Base-by-base conservation (phyloP, 2,329 filamentous ascomycete species). In the Ceratocystis alfenasii region DNA sequence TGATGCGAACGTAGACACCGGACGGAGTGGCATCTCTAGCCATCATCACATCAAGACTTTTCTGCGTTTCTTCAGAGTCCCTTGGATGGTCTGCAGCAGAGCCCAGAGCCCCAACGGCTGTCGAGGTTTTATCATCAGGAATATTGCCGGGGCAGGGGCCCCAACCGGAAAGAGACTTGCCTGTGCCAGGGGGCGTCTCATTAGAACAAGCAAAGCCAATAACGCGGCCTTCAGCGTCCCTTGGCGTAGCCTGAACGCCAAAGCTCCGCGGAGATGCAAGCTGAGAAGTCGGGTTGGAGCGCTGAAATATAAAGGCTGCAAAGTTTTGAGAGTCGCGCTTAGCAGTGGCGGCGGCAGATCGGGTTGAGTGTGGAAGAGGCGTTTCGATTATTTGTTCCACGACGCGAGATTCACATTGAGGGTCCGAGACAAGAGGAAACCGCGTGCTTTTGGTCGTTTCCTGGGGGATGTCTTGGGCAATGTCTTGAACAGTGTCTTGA, bases 141-240 rank as follows among this genome's bases (percentile, higher is more conserved):
- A 36, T 41, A 25, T 20, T 65, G 10, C 64, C 69, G 0, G 36
- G 67, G 2, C 62, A 63, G 48, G 70, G 68, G 6, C 69, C 70
- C 28, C 28, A 59, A n/a, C 2, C 17, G n/a, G 28, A 10, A 59
- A 36, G 28, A 59, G 55, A 36, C 28, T 59, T 59, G 55, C 55
- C 28, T 36, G 55, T 59, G 6, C 30, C 36, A 25, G 53, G 55
- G 0, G 72, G 74, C 0, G 77, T 78, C 12, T 81, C 80, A 68
- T 78, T 77, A 3, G 81, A 80, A 70, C 79, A 72, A 2, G 83
- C 82, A 71, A 80, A 83, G 1, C 83, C 83, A 70, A 86, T 84
- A 3, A 78, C 76, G 57, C 80, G 78, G 4, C 82, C 83, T 63
- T 77, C 75, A 0, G 75, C 74, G 71, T 86, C 83, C 68, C 83